These are phyloP conservation scores for Plasmodium blacklocki DNA, from an alignment of 169 alveolate species.

Conservation along the genomic window DNA sequence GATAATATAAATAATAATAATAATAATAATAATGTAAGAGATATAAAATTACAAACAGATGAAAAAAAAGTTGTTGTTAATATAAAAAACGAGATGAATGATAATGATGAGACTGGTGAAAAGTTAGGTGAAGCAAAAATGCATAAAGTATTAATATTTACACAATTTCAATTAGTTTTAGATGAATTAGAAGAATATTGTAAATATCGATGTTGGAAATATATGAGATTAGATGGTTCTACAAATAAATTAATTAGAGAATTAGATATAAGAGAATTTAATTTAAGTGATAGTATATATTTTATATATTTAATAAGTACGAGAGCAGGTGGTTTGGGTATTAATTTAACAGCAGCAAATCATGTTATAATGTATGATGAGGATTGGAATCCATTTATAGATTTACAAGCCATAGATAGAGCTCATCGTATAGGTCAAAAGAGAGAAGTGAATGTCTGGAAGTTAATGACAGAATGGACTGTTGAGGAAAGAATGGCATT, in stretches of 20 bases:
- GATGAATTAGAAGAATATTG: conserved; percentile 93
- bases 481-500: conserved; percentile 99
- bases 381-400: conserved; percentile 99
- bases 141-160: conserved; percentile 91
- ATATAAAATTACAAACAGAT: not conserved
- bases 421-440: conserved; percentile 99
- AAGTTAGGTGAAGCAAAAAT: conserved; percentile 63
- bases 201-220: conserved; percentile 91
- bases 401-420: conserved; percentile 99
- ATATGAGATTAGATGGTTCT: conserved; percentile 93
- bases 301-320: conserved; percentile 91
- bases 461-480: conserved; percentile 97
- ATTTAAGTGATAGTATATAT: conserved; percentile 85
- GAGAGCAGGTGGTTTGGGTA: conserved; percentile 98
- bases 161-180: conserved; percentile 92
- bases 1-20: not conserved
- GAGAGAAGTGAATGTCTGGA: conserved; percentile 97
- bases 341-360: conserved; percentile 98
- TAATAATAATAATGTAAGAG: conserved; percentile 6
- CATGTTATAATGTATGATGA: conserved; percentile 99
- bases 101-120: not conserved
- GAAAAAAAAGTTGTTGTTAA: conserved; percentile 8
- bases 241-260: conserved; percentile 92
- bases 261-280: conserved; percentile 92
- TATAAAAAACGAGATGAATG: not conserved